Evolutionary conservation across 2,329 filamentous ascomycete species (phyloP).

Genomic region (Cladosporium velox): DNA sequence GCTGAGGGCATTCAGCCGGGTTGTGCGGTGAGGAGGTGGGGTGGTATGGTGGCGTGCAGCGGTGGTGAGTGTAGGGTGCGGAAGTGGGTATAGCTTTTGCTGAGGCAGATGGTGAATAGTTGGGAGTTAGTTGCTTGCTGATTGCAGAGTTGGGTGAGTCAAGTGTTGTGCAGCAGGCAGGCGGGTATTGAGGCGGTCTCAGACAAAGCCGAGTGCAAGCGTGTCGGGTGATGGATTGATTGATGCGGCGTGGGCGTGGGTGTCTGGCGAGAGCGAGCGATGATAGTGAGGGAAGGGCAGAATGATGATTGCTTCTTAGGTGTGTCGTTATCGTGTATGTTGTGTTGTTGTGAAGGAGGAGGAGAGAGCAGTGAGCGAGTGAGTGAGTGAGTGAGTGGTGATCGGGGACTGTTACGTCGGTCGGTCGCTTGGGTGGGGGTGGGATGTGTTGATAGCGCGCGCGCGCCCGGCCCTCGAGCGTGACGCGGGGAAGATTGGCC

Average conservation of each 20-base stretch:
- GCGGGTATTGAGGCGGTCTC: slow-evolving; percentile 12
- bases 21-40: slow-evolving; percentile 10
- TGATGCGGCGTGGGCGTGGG: background rate
- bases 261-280: slow-evolving; percentile 1
- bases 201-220: slow-evolving; percentile 18
- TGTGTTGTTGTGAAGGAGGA: background rate
- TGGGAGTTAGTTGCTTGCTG: background rate
- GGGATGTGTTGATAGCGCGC: slow-evolving; percentile 8
- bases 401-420: slow-evolving; percentile 3
- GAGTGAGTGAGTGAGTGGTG: background rate
- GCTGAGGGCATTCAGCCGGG: slow-evolving; percentile 28
- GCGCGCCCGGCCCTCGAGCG: background rate
- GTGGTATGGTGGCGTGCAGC: background rate
- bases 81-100: background rate
- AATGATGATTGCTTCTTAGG: slow-evolving; percentile 2
- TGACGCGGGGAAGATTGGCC: background rate
- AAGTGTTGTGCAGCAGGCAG: background rate
- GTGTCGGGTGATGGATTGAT: slow-evolving; percentile 14
- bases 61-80: background rate
- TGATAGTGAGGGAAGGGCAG: background rate
- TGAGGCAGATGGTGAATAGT: background rate
- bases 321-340: background rate
- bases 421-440: background rate
- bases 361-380: background rate
- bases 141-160: slow-evolving; percentile 10